These are phyloP conservation scores for Fusarium sp. DNA, from an alignment of 2,329 filamentous ascomycete species.

Conservation along the genomic window DNA sequence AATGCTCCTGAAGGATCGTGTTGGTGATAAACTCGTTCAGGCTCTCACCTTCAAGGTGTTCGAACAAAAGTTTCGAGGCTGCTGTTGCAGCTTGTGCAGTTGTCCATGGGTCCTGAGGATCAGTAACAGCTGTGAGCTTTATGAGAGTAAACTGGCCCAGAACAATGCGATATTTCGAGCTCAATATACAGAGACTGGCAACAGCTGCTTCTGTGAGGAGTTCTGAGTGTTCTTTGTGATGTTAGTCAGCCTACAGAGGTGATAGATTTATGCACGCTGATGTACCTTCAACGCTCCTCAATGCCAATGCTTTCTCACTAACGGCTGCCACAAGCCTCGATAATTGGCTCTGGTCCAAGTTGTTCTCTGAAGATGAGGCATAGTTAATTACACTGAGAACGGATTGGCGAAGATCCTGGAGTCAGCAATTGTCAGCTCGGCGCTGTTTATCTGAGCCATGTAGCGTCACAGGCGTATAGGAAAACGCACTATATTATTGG, in stretches of 20 bases:
- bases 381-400: conserved; percentile 1
- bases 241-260: neutral
- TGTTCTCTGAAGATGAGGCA: neutral
- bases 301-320: neutral
- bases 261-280: neutral
- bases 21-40: conserved; percentile 58
- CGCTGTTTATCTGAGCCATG: neutral
- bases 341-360: neutral
- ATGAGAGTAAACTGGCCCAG: conserved; percentile 44
- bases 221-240: neutral
- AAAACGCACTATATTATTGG: neutral
- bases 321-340: neutral
- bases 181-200: conserved; percentile 44
- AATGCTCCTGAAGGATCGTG: conserved; percentile 69
- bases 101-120: conserved; percentile 52
- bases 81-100: conserved; percentile 44
- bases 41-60: conserved; percentile 34
- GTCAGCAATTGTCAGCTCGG: conserved; percentile 3
- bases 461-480: too few species aligned
- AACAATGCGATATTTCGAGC: neutral
- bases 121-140: conserved; percentile 47
- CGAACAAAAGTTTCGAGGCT: conserved; percentile 48
- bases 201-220: conserved; percentile 42
- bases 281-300: conserved; percentile 3
- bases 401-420: conserved; percentile 12